Evolutionary conservation across 2,329 filamentous ascomycete species (phyloP), one percentile per base, ranked within the genome.

Genomic region (Exophiala bonariae): DNA sequence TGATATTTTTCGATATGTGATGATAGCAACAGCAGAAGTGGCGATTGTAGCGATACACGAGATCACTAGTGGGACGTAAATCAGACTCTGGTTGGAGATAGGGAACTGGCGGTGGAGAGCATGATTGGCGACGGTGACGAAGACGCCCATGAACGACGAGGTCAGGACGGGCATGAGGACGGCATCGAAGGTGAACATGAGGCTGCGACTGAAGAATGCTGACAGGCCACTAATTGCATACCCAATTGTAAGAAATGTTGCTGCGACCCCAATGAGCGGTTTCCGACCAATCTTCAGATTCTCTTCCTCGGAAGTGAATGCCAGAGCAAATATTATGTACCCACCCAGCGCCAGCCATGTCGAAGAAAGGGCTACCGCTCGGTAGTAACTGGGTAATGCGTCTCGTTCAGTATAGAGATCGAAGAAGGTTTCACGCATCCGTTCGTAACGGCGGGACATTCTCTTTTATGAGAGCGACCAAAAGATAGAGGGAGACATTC

Each of bases 321-420:
- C 49, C 22, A 59, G 44, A 10, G 55, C 44, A 44, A 59, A 58
- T 9, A 59, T 28, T 18, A 55, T 48, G 38, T 60, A 60, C 8
- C 57, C 57, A 26, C 47, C 54, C 8, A 59, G 42, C 10, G 50
- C 47, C 19, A 58, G 48, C 52, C 57, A 60, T 41, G 57, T 53
- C 28, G 56, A 47, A 35, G 49, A 26, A 28, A 50, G 46, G 5
- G 55, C 45, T 14, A 46, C 36, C 10, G 54, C 47, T 28, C 51
- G 46, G 19, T 48, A 53, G 48, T 57, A 59, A 46, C 47, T 50
- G 8, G 56, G 54, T 10, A 59, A 23, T n/a, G 52, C 44, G 26
- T 58, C 55, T 28, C 50, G 47, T 41, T 58, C 55, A 14, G 49
- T 49, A 38, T 58, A 58, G 31, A 58, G 53, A 46, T 58, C 55